These are phyloP conservation scores for Ogataea salicorniae DNA, from an alignment of 805 yeast species.

Conservation along the genomic window DNA sequence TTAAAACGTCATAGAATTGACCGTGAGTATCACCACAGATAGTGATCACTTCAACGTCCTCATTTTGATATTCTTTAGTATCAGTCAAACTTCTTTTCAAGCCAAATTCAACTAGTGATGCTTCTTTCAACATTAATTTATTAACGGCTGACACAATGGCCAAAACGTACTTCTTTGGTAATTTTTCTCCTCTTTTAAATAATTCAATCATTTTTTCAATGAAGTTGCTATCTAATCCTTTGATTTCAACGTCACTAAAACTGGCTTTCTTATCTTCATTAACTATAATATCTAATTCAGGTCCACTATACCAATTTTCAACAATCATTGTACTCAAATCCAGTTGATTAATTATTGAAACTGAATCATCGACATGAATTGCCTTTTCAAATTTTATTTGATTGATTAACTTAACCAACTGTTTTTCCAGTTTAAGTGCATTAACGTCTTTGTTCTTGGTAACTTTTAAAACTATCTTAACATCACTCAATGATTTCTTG, in stretches of 20 bases:
- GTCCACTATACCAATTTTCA: conserved; percentile 60
- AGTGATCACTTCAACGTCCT: conserved; percentile 49
- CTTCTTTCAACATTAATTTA: conserved; percentile 58
- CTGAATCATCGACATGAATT: conserved; percentile 61
- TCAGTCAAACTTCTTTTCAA: conserved; percentile 29
- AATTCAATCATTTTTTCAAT: conserved; percentile 58
- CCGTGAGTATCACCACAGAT: conserved; percentile 99
- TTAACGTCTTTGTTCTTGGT: conserved; percentile 61
- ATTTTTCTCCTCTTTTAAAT: conserved; percentile 67
- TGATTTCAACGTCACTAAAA: conserved; percentile 24
- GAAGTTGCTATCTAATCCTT: conserved; percentile 49
- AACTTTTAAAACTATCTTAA: conserved; percentile 52
- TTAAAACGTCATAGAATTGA: conserved; percentile 84
- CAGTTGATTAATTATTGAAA: conserved; percentile 40
- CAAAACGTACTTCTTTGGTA: conserved; percentile 80
- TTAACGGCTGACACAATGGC: conserved; percentile 74
- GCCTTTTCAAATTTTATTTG: conserved; percentile 81
- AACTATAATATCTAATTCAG: conserved; percentile 39
- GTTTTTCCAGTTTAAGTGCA: conserved; percentile 57
- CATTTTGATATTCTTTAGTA: conserved; percentile 31
- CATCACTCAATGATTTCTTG: conserved; percentile 66
- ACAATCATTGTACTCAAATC: conserved; percentile 44
- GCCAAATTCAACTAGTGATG: conserved; percentile 68
- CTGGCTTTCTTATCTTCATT: conserved; percentile 27
- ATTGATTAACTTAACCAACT: conserved; percentile 61